phyloP scores from a whole-genome alignment of 192 early-diverging fungal species.

The Rhizoclosmatium sp. region DNA sequence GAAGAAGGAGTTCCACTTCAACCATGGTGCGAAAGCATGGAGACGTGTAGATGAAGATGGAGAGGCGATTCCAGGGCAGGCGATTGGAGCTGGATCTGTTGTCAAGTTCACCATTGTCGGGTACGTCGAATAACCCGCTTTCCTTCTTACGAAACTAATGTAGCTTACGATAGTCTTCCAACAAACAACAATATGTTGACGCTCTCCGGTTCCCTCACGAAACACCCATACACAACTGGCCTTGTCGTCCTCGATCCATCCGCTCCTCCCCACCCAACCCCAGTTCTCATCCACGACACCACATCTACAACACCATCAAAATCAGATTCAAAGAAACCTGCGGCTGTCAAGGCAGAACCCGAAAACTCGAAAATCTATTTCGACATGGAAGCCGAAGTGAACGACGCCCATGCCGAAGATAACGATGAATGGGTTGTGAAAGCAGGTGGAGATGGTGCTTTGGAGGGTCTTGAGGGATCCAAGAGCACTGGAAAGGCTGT shows the following conservation, averaged over 20 bases:
- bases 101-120: slow-evolving; percentile 77
- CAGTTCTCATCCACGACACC: not conserved
- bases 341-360: not conserved
- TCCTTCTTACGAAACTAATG: not conserved
- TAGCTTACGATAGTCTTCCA: slow-evolving; percentile 62
- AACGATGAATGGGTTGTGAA: slow-evolving; percentile 21
- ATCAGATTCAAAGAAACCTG: slow-evolving; percentile 32
- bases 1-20: slow-evolving; percentile 76
- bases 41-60: slow-evolving; percentile 38
- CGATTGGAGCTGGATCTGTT: slow-evolving; percentile 68
- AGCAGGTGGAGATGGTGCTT: not conserved
- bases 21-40: slow-evolving; percentile 42
- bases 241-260: slow-evolving; percentile 37
- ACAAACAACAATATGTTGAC: slow-evolving; percentile 84
- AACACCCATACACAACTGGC: slow-evolving; percentile 43
- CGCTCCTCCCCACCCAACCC: slow-evolving; percentile 33
- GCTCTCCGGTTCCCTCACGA: slow-evolving; percentile 76
- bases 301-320: slow-evolving; percentile 1
- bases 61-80: slow-evolving; percentile 21
- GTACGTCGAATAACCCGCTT: slow-evolving; percentile 53
- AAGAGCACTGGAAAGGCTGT: not conserved
- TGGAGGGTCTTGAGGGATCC: not conserved
- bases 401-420: slow-evolving; percentile 17
- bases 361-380: slow-evolving; percentile 30
- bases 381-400: slow-evolving; percentile 25